Evolutionary conservation across 164 flowering plant species (phyloP).

Genomic region (Umbellularia californica): DNA sequence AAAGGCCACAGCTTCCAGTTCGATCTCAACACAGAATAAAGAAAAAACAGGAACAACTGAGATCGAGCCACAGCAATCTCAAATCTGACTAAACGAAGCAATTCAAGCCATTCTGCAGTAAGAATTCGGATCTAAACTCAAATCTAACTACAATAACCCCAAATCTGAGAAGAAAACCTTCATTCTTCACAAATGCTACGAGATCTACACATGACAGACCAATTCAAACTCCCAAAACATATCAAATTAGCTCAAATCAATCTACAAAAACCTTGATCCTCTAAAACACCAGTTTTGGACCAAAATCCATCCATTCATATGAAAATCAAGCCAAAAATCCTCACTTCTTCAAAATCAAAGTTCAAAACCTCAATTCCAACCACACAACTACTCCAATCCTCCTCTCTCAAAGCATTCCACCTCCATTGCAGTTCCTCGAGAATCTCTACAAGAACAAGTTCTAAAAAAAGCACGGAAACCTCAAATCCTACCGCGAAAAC

Average conservation of each 20-base stretch:
- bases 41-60: neutral
- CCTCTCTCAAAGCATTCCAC: neutral
- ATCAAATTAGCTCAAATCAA: conserved; percentile 8
- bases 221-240: neutral
- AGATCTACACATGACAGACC: neutral
- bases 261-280: neutral
- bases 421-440: neutral
- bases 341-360: neutral
- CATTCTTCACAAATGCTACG: neutral
- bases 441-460: neutral
- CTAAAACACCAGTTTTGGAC: neutral
- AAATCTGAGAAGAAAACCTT: neutral
- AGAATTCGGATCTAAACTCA: neutral
- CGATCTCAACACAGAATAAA: neutral
- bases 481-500: neutral
- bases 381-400: neutral
- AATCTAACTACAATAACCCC: neutral
- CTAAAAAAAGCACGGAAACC: neutral
- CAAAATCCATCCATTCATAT: conserved; percentile 3
- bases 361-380: neutral
- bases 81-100: neutral
- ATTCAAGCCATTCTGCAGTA: neutral
- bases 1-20: neutral
- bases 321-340: conserved; percentile 9
- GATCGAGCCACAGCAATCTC: neutral